phyloP scores from a whole-genome alignment of 352 stramenopile genomes.

The Blastocystis sp. region DNA sequence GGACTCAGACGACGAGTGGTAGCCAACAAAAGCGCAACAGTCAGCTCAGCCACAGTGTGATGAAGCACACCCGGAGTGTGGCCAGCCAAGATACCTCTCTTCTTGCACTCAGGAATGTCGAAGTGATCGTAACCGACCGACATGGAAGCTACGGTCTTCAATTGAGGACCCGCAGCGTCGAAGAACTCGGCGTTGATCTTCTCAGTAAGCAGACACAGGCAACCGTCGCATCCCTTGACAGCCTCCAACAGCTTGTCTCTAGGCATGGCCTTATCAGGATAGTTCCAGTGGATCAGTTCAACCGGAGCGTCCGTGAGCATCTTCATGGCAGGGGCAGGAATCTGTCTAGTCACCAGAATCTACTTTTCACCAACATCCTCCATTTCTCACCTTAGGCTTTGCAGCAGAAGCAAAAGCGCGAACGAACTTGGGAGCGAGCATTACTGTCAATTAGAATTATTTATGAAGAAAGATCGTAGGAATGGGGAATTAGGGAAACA shows the following conservation, averaged over 20 bases:
- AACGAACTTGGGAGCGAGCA: slow-evolving; percentile 45
- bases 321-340: slow-evolving; percentile 57
- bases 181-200: slow-evolving; percentile 73
- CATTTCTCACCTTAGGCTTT: slow-evolving; percentile 37
- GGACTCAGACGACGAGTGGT: slow-evolving; percentile 71
- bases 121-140: slow-evolving; percentile 83
- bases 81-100: slow-evolving; percentile 72
- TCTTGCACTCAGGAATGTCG: slow-evolving; percentile 73
- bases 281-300: slow-evolving; percentile 55
- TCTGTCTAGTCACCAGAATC: slow-evolving; percentile 62
- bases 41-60: slow-evolving; percentile 74
- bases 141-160: slow-evolving; percentile 74
- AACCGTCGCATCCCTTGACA: slow-evolving; percentile 69
- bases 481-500: slow-evolving; percentile 16
- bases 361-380: not conserved
- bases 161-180: slow-evolving; percentile 68
- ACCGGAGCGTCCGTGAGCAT: slow-evolving; percentile 55
- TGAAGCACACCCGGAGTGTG: slow-evolving; percentile 79
- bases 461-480: not conserved
- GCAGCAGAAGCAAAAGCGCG: slow-evolving; percentile 55
- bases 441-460: not conserved
- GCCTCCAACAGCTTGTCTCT: slow-evolving; percentile 67
- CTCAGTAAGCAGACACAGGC: slow-evolving; percentile 74
- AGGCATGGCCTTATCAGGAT: slow-evolving; percentile 58
- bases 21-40: slow-evolving; percentile 73